Evolutionary conservation across 2,329 filamentous ascomycete species (phyloP).

Genomic region (Thermothelomyces thermophilus): DNA sequence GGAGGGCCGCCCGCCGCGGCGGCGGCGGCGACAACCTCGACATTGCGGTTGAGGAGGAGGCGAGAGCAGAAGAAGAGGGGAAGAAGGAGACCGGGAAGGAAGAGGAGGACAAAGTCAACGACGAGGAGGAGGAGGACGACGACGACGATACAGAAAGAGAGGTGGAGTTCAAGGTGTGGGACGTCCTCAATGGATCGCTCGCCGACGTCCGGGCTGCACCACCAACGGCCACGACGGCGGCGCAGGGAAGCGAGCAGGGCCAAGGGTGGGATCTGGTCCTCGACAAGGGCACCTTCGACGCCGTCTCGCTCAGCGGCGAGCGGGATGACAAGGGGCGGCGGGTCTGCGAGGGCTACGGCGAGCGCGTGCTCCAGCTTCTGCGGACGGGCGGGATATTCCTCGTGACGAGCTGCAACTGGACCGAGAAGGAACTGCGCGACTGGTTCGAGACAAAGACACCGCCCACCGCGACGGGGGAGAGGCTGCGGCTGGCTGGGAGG

Average conservation of each 20-base stretch:
- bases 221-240: background rate
- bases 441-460: constrained; percentile 61
- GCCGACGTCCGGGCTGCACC: constrained; percentile 27
- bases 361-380: constrained; percentile 61
- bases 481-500: constrained; percentile 56
- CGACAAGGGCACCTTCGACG: constrained; percentile 99
- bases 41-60: too few relatives aligned
- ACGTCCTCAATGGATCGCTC: constrained; percentile 47
- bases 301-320: constrained; percentile 68
- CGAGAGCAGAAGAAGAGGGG: constrained; percentile 42
- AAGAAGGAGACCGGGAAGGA: constrained; percentile 22
- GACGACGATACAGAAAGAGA: constrained; percentile 17
- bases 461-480: constrained; percentile 24
- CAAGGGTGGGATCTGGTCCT: constrained; percentile 80
- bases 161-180: constrained; percentile 52
- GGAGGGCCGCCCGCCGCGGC: too few relatives aligned
- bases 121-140: constrained; percentile 25
- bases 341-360: constrained; percentile 68
- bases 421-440: constrained; percentile 69
- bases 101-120: constrained; percentile 44
- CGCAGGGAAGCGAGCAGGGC: background rate
- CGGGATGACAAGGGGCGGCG: constrained; percentile 46
- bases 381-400: constrained; percentile 66
- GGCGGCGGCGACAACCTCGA: too few relatives aligned
- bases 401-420: constrained; percentile 98